These are phyloP conservation scores for Scheffersomyces cryptocercus DNA, from an alignment of 1,139 yeast species.

Conservation along the genomic window DNA sequence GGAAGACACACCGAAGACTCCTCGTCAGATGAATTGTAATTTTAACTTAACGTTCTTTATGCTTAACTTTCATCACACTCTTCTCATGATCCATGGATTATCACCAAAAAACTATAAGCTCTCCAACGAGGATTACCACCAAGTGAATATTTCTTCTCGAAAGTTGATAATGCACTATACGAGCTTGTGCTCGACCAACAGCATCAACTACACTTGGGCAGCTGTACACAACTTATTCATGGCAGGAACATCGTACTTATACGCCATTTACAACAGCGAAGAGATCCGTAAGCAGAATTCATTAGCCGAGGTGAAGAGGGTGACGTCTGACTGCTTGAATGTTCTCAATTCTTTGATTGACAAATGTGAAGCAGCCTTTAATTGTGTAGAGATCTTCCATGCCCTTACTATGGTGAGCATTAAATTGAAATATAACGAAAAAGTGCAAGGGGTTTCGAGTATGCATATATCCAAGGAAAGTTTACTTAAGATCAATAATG, in stretches of 20 bases:
- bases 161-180: constrained; percentile 66
- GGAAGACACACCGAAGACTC: constrained; percentile 53
- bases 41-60: constrained; percentile 70
- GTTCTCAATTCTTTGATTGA: constrained; percentile 65
- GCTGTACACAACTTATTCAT: constrained; percentile 86
- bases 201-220: constrained; percentile 88
- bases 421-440: constrained; percentile 56
- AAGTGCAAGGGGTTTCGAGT: constrained; percentile 24
- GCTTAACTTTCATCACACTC: constrained; percentile 76
- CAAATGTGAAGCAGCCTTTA: constrained; percentile 76
- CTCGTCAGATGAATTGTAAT: constrained; percentile 67
- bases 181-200: constrained; percentile 53
- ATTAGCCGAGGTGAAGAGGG: constrained; percentile 53
- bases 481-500: constrained; percentile 26
- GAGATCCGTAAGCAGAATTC: constrained; percentile 50
- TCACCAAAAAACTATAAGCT: constrained; percentile 68
- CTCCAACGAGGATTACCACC: constrained; percentile 51
- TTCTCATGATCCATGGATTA: constrained; percentile 71
- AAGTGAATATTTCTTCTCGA: constrained; percentile 64
- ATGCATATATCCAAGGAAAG: constrained; percentile 16
- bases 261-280: constrained; percentile 69
- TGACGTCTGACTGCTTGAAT: constrained; percentile 57
- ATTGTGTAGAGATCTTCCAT: constrained; percentile 72
- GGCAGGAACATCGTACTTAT: constrained; percentile 85
- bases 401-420: constrained; percentile 71